These are phyloP conservation scores for Aspergillus hiratsukae DNA, from an alignment of 2,329 filamentous ascomycete genomes.

Conservation along the genomic window DNA sequence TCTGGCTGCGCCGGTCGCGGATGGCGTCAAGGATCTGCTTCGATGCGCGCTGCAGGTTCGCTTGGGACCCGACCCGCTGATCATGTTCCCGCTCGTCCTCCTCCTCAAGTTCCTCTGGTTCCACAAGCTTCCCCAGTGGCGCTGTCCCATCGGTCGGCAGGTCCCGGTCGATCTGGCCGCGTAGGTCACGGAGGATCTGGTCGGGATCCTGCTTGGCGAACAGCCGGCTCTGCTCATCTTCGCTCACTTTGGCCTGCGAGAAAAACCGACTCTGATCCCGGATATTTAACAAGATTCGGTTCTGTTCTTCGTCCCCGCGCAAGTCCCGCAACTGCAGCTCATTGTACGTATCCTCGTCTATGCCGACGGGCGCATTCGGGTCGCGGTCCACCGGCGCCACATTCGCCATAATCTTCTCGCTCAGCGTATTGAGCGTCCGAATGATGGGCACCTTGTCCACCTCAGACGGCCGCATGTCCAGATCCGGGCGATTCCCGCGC, in stretches of 20 bases:
- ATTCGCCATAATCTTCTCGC: constrained; percentile 87
- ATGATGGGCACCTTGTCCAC: constrained; percentile 81
- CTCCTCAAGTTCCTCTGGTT: constrained; percentile 53
- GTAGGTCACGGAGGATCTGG: constrained; percentile 62
- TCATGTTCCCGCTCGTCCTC: constrained; percentile 53
- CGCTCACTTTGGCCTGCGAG: constrained; percentile 45
- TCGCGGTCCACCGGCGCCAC: constrained; percentile 75
- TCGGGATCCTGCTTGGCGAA: constrained; percentile 68
- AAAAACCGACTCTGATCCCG: constrained; percentile 84
- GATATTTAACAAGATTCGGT: constrained; percentile 78
- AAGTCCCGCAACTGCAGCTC: constrained; percentile 77
- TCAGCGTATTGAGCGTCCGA: constrained; percentile 80
- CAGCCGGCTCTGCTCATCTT: constrained; percentile 46
- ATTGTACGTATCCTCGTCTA: constrained; percentile 69
- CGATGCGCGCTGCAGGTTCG: constrained; percentile 54
- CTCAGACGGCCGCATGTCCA: constrained; percentile 77
- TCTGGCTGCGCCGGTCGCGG: constrained; percentile 52
- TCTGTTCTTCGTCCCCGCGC: constrained; percentile 66
- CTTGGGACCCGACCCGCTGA: constrained; percentile 64
- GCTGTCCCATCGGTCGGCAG: constrained; percentile 56
- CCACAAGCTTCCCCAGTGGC: constrained; percentile 59
- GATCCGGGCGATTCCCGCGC: constrained; percentile 80
- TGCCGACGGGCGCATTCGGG: constrained; percentile 59
- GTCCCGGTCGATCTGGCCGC: constrained; percentile 52
- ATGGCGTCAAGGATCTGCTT: constrained; percentile 57